A percentile compares a stretch with the other conserved stretches of the same genome.
These are phyloP conservation scores for Trypanosomatidae sp. DNA, from an alignment of 208 protist species.

Conservation along the genomic window DNA sequence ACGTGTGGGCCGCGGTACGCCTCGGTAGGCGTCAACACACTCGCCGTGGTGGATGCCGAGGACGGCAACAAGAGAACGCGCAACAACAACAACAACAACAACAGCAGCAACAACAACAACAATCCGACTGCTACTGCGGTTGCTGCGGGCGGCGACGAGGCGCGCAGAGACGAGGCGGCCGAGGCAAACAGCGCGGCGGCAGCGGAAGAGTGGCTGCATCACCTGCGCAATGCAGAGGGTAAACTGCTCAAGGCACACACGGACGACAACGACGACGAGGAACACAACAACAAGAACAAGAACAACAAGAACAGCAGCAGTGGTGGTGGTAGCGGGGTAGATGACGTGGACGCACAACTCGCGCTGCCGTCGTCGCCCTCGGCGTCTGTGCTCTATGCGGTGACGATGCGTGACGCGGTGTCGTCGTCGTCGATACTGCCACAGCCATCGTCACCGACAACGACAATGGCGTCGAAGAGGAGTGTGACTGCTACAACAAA, in stretches of 20 bases:
- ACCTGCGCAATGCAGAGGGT: constrained; percentile 28
- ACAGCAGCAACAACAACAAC: background rate
- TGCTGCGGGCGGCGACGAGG: background rate
- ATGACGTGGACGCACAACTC: background rate
- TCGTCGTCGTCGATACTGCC: too few relatives aligned
- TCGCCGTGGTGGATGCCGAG: constrained; percentile 2
- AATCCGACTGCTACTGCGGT: background rate
- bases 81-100: background rate
- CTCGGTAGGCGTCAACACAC: constrained; percentile 15
- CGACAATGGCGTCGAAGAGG: too few relatives aligned
- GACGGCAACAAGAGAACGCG: background rate
- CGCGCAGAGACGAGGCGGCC: background rate
- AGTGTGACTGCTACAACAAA: too few relatives aligned
- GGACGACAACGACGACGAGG: background rate
- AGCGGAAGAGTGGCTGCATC: constrained; percentile 13
- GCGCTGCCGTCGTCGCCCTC: too few relatives aligned
- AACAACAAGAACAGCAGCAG: background rate
- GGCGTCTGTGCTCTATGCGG: too few relatives aligned
- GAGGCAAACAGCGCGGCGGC: constrained; percentile 1
- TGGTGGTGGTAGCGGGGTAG: background rate
- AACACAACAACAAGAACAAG: background rate
- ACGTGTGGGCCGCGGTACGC: constrained; percentile 11
- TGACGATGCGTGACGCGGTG: too few relatives aligned
- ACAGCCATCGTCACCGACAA: background rate
- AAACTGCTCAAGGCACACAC: constrained; percentile 13